Evolutionary conservation across 768 basidiomycete species (phyloP).

Genomic region (Agrocybe chaxingu): DNA sequence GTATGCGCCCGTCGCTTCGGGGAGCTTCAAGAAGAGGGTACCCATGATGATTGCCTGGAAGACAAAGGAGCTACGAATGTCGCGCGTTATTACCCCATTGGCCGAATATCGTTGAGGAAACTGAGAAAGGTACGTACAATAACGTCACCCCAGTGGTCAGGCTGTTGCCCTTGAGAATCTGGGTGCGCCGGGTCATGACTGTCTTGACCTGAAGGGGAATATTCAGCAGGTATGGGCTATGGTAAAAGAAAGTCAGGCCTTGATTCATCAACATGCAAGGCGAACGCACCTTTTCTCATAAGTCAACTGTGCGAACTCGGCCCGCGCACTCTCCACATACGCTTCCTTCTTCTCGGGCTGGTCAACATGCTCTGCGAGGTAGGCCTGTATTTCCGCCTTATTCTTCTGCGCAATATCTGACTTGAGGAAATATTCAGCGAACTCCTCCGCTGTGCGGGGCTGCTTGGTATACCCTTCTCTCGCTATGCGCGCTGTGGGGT

Average conservation of each 20-base stretch:
- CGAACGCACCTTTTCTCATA: conserved; percentile 28
- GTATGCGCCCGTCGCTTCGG: conserved; percentile 53
- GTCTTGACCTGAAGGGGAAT: conserved; percentile 42
- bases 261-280: not conserved
- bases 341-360: conserved; percentile 36
- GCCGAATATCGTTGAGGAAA: not conserved
- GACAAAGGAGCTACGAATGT: conserved; percentile 42
- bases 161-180: conserved; percentile 41
- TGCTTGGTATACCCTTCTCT: conserved; percentile 38
- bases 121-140: conserved; percentile 19
- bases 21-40: conserved; percentile 59
- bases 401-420: conserved; percentile 41
- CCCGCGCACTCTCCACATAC: conserved; percentile 45
- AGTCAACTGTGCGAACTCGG: conserved; percentile 48
- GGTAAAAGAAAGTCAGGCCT: not conserved
- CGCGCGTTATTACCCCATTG: not conserved
- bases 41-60: conserved; percentile 54
- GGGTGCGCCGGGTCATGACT: conserved; percentile 41
- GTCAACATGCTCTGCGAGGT: conserved; percentile 41
- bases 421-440: conserved; percentile 43
- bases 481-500: conserved; percentile 53
- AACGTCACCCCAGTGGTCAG: conserved; percentile 32
- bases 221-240: conserved; percentile 42
- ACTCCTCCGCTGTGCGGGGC: conserved; percentile 57
- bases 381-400: conserved; percentile 41